phyloP scores from a whole-genome alignment of 257 asterid genomes.

The Penstemon barbatus region DNA sequence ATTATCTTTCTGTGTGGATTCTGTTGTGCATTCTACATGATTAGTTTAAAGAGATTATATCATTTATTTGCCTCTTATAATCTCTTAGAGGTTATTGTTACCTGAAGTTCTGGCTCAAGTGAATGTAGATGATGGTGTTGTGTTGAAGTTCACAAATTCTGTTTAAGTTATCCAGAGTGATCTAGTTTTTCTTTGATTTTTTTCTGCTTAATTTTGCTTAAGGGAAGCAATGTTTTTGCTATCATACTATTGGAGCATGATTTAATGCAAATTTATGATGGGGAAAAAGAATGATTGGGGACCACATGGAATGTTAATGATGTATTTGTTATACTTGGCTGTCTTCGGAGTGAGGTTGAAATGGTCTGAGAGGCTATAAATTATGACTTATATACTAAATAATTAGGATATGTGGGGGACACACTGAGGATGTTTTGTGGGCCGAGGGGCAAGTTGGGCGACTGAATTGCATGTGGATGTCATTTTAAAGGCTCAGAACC shows the following conservation, averaged over 20 bases:
- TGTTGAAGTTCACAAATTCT: conserved; percentile 5
- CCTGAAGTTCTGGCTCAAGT: neutral
- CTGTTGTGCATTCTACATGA: neutral
- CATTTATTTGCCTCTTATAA: neutral
- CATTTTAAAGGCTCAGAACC: conserved; percentile 19
- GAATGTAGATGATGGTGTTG: neutral
- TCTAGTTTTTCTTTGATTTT: neutral
- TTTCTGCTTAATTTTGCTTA: neutral
- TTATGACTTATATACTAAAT: conserved; percentile 7
- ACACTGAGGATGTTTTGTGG: conserved; percentile 26
- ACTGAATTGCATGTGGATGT: conserved; percentile 35
- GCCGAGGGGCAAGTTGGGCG: conserved; percentile 38
- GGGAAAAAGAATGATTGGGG: neutral
- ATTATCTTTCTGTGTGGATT: neutral
- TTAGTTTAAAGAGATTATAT: neutral
- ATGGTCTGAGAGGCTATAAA: neutral
- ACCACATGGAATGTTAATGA: conserved; percentile 21
- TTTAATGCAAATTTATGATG: conserved; percentile 10
- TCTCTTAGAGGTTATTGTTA: too few species aligned
- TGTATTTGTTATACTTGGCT: conserved; percentile 8
- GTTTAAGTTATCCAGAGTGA: too few species aligned
- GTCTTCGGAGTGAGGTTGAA: conserved; percentile 21
- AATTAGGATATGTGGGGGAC: conserved; percentile 10
- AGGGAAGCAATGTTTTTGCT: neutral
- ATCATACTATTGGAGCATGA: conserved; percentile 2